Conservation (phyloP, 257 asterid species). For the Nicotiana benthamiana region DNA sequence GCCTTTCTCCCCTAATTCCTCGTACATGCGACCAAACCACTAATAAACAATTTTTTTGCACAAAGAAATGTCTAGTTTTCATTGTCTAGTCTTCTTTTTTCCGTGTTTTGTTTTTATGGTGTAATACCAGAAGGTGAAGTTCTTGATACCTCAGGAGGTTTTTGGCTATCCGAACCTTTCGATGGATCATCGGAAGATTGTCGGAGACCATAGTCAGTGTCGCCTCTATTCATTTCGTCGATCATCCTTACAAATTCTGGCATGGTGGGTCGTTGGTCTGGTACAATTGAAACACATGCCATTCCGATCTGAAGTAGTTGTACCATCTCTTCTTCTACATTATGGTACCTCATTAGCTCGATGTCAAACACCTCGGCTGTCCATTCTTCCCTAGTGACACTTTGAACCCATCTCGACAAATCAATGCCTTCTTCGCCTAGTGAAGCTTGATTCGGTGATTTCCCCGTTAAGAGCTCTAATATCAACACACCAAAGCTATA, state of each 20-base stretch:
- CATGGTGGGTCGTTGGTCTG: constrained; percentile 81
- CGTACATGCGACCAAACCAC: no score
- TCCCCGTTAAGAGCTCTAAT: constrained; percentile 79
- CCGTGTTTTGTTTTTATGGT: constrained; percentile 24
- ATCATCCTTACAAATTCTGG: constrained; percentile 70
- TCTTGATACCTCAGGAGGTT: constrained; percentile 61
- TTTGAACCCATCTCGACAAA: constrained; percentile 93
- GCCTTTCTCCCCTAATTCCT: no score
- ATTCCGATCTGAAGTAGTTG: constrained; percentile 92
- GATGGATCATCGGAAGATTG: constrained; percentile 70
- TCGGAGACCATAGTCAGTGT: constrained; percentile 30
- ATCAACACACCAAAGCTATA: constrained; percentile 82
- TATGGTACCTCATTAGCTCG: constrained; percentile 86
- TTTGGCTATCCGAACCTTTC: constrained; percentile 70
- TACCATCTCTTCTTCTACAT: constrained; percentile 97
- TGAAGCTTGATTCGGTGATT: constrained; percentile 91
- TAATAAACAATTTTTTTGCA: no score
- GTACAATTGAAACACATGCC: constrained; percentile 76
- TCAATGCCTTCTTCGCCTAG: constrained; percentile 93
- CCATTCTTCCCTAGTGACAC: constrained; percentile 96
- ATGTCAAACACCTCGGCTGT: constrained; percentile 95
- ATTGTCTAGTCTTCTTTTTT: no score
- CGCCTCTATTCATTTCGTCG: constrained; percentile 70
- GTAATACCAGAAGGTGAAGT: constrained; percentile 57
- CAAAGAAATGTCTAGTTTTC: no score